Percentiles rank a stretch among this genome's conserved stretches.
These are phyloP conservation scores for Thielaviopsis populi DNA, from an alignment of 2,329 filamentous ascomycete species.

Conservation along the genomic window DNA sequence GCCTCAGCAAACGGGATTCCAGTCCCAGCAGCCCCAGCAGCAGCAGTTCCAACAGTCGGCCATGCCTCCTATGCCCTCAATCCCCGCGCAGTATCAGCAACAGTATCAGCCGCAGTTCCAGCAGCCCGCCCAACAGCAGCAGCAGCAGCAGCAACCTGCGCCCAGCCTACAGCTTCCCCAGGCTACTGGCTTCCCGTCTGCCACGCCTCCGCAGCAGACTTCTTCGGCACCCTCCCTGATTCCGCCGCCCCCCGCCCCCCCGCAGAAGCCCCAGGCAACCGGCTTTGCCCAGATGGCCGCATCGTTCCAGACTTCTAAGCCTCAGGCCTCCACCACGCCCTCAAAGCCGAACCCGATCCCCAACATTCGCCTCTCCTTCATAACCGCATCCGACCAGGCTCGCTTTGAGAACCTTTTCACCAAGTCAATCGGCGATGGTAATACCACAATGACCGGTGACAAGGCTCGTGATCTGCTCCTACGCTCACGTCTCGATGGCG, in stretches of 20 bases:
- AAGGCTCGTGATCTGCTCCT: constrained; percentile 81
- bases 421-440: constrained; percentile 71
- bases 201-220: constrained; percentile 36
- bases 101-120: constrained; percentile 35
- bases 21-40: constrained; percentile 25
- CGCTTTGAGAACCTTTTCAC: constrained; percentile 98
- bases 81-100: constrained; percentile 45
- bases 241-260: constrained; percentile 39
- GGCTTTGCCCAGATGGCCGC: constrained; percentile 53
- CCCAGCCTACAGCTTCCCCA: constrained; percentile 29
- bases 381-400: constrained; percentile 83
- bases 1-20: constrained; percentile 13
- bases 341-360: constrained; percentile 63
- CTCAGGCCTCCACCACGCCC: constrained; percentile 30
- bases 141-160: constrained; percentile 28
- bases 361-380: constrained; percentile 87
- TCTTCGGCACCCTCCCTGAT: constrained; percentile 24
- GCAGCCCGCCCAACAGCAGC: constrained; percentile 28
- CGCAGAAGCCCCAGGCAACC: constrained; percentile 51
- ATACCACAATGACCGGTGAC: constrained; percentile 79
- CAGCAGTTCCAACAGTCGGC: constrained; percentile 43
- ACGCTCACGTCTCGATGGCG: constrained; percentile 74
- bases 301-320: constrained; percentile 42
- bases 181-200: constrained; percentile 31
- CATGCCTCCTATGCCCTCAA: constrained; percentile 43